phyloP scores from a whole-genome alignment of 192 early-diverging fungal genomes.

The Backusella tuberculispora region DNA sequence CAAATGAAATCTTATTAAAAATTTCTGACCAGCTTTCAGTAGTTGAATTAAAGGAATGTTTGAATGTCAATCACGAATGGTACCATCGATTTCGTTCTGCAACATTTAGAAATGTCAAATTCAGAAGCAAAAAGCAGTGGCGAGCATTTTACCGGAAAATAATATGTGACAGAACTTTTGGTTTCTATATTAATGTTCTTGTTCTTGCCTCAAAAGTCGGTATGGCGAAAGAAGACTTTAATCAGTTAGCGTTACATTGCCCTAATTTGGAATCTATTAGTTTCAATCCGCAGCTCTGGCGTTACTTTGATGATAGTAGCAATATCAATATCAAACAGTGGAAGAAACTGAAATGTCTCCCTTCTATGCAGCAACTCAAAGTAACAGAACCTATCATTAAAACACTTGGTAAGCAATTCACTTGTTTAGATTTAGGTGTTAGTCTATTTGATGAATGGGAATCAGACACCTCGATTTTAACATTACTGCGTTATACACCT shows the following conservation, averaged over 20 bases:
- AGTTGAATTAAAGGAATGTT: slow-evolving; percentile 10
- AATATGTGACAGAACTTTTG: background rate
- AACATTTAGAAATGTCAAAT: background rate
- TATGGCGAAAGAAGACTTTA: slow-evolving; percentile 9
- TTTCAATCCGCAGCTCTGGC: slow-evolving; percentile 12
- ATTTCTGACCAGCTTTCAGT: background rate
- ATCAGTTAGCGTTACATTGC: background rate
- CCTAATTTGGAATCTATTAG: slow-evolving; percentile 13
- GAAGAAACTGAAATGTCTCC: background rate
- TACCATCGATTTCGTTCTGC: background rate
- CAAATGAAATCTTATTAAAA: slow-evolving; percentile 20
- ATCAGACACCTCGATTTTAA: background rate
- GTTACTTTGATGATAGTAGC: background rate
- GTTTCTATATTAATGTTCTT: background rate
- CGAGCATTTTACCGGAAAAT: slow-evolving; percentile 5
- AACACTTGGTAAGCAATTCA: background rate
- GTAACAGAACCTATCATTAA: slow-evolving; percentile 7
- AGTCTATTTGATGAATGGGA: background rate
- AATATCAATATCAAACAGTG: background rate
- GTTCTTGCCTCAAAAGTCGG: background rate
- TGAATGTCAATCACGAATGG: background rate
- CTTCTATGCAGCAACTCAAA: background rate
- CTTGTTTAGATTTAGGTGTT: background rate
- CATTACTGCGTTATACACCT: slow-evolving; percentile 1
- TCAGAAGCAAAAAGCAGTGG: background rate